These are phyloP conservation scores for Pichia sp. DNA, from an alignment of 1,139 yeast species.

Conservation along the genomic window DNA sequence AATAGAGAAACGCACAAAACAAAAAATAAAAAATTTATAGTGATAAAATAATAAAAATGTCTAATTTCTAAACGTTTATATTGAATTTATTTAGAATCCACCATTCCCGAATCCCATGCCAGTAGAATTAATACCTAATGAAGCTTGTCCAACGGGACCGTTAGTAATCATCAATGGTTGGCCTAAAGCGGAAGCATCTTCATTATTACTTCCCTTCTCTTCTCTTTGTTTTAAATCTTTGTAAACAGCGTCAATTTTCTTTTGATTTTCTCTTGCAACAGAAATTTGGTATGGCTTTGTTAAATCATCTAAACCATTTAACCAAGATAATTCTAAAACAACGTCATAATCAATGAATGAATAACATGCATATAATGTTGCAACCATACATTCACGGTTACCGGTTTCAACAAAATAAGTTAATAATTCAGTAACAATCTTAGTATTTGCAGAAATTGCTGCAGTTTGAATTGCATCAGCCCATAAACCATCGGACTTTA, in stretches of 20 bases:
- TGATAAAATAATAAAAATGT: too few species aligned
- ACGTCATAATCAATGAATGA: slow-evolving; percentile 74
- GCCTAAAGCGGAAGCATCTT: slow-evolving; percentile 39
- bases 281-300: slow-evolving; percentile 91
- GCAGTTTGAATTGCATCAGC: slow-evolving; percentile 91
- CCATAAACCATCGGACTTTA: slow-evolving; percentile 93
- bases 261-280: slow-evolving; percentile 69
- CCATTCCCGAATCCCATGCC: slow-evolving; percentile 63
- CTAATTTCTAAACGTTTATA: too few species aligned
- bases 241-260: slow-evolving; percentile 57
- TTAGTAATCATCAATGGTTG: slow-evolving; percentile 66
- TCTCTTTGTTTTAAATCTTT: slow-evolving; percentile 66
- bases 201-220: slow-evolving; percentile 49
- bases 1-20: too few species aligned
- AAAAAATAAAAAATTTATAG: too few species aligned
- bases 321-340: slow-evolving; percentile 87
- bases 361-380: slow-evolving; percentile 81
- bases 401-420: slow-evolving; percentile 95
- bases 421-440: slow-evolving; percentile 82
- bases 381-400: slow-evolving; percentile 92
- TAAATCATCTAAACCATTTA: slow-evolving; percentile 69
- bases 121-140: slow-evolving; percentile 54
- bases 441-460: slow-evolving; percentile 68
- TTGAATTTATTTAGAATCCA: slow-evolving; percentile 5
- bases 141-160: slow-evolving; percentile 31